Conservation (phyloP, 345 rosid species). For the Tarenaya hassleriana region DNA sequence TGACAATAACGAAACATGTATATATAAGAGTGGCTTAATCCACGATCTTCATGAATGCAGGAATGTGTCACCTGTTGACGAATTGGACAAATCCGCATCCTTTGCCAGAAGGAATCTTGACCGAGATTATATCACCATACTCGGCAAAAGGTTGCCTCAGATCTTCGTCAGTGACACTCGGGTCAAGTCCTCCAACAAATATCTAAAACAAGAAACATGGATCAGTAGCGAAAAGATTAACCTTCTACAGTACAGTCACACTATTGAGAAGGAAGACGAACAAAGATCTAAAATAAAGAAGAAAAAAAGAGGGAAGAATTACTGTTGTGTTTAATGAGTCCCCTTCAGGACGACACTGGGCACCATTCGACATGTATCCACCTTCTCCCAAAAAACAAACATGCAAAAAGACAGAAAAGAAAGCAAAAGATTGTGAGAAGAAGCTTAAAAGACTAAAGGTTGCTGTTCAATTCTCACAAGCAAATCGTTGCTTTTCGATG, state of each 20-base stretch:
- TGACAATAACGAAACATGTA: background rate
- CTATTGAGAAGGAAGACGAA: slow-evolving; percentile 13
- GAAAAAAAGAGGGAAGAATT: slow-evolving; percentile 22
- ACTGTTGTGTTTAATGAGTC: slow-evolving; percentile 85
- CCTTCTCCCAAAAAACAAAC: slow-evolving; percentile 28
- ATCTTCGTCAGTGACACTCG: slow-evolving; percentile 77
- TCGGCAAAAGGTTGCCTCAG: slow-evolving; percentile 70
- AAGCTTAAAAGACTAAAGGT: background rate
- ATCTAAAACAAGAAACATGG: slow-evolving; percentile 44
- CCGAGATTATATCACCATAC: slow-evolving; percentile 84
- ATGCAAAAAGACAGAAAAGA: background rate
- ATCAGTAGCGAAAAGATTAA: slow-evolving; percentile 16
- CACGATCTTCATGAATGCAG: background rate
- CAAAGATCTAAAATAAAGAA: no score
- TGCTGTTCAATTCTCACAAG: background rate
- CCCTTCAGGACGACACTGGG: slow-evolving; percentile 49
- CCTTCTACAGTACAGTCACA: slow-evolving; percentile 20
- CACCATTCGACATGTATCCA: slow-evolving; percentile 62
- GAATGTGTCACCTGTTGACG: slow-evolving; percentile 54
- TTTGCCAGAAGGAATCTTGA: slow-evolving; percentile 84
- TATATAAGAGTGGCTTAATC: background rate
- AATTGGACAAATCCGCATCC: slow-evolving; percentile 96
- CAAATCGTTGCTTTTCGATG: background rate
- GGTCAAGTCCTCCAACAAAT: slow-evolving; percentile 97
- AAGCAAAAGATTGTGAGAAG: background rate